Evolutionary conservation across 2,329 filamentous ascomycete genomes (phyloP), one percentile per base, ranked within the genome.

Genomic region (Leptographium procerum): DNA sequence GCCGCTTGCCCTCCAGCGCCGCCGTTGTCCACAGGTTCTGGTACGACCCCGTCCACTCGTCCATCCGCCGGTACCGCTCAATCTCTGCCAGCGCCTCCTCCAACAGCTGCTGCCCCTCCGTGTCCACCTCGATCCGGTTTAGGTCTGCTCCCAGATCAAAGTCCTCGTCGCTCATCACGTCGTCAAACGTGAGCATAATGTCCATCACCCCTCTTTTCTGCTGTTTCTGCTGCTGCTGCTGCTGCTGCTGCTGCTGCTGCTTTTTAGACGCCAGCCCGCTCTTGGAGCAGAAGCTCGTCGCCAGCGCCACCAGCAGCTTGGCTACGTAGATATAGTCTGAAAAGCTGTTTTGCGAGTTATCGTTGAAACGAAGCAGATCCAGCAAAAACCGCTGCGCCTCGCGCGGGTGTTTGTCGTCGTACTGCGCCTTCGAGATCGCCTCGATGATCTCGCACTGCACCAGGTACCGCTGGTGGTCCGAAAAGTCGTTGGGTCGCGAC

Each of bases 261-360:
- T 54, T 36, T 22, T 24, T 52, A 14, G 9, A 9, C n/a, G 10
- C 29, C 11, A 6, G 11, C 26, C 47, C 29, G 4, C n/a, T 29
- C 16, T 58, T 56, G 31, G 0, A 78, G 77, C 54, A 86, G 76
- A 85, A 72, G n/a, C 80, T 83, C 0, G 76, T 77, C 1, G 83
- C 78, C 29, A 86, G 70, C 0, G 80, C 77, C 48, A 78, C 75
- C 10, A 99, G 87, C 28, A 99, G 77, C 26, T 81, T 87, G 9
- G 90, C 85, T 57, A 99, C 83, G 68, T 96, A 99, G 66, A 89
- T 85, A 62, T 91, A 87, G 66, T 99, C 95, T 6, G 91, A 96
- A 67, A 84, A 95, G 55, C 86, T 73, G 65, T 99, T 99, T 61
- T 88, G 87, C 2, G 88, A 86, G 68, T 99, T 99, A 72, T 99